These are phyloP conservation scores for Gossypium anomalum DNA, from an alignment of 345 rosid species.

Conservation along the genomic window DNA sequence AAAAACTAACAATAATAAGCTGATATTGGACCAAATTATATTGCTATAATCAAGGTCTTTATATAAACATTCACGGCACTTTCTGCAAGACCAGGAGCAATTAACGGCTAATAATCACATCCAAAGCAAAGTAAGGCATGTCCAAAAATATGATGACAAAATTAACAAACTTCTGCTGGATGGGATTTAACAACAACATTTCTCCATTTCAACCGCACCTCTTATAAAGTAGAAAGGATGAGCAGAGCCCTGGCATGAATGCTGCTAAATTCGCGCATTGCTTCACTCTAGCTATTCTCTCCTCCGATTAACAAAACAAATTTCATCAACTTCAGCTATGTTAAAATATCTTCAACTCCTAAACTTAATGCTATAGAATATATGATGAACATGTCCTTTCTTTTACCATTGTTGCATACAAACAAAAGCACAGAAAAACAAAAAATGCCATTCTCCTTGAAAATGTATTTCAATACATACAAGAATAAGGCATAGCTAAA, in stretches of 20 bases:
- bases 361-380: too few species aligned
- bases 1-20: neutral
- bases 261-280: neutral
- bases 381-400: too few species aligned
- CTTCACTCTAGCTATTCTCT: neutral
- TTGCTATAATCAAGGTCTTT: neutral
- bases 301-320: conserved; percentile 6
- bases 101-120: neutral
- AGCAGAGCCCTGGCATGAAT: neutral
- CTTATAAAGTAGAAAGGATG: neutral
- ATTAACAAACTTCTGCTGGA: neutral
- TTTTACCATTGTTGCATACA: neutral
- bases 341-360: too few species aligned
- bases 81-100: neutral
- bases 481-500: too few species aligned
- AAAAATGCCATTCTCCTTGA: too few species aligned
- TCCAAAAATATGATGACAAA: neutral
- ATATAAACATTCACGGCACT: conserved; percentile 9
- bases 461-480: too few species aligned
- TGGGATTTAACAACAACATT: neutral
- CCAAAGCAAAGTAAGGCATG: neutral
- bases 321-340: neutral
- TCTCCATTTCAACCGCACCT: neutral
- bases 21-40: neutral
- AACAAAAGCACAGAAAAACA: neutral